Percentiles rank a stretch among this genome's conserved stretches.
These are phyloP conservation scores for Lasiosphaeris hirsuta DNA, from an alignment of 495 filamentous ascomycete genomes.

Conservation along the genomic window DNA sequence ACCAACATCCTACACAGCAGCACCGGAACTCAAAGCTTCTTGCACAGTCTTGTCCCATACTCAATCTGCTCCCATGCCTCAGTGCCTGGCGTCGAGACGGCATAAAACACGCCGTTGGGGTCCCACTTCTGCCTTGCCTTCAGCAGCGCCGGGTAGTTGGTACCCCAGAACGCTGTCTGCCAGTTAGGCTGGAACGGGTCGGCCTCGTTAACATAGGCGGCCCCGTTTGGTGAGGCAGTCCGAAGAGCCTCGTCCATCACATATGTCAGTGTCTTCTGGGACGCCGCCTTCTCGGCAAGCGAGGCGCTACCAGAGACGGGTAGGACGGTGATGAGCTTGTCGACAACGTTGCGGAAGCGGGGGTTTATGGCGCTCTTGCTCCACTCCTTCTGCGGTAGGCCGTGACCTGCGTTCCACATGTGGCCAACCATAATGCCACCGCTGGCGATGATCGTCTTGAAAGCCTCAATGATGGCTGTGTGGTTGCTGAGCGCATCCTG, in stretches of 20 bases:
- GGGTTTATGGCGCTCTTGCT: conserved; percentile 38
- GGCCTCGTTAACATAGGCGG: conserved; percentile 46
- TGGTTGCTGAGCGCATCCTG: conserved; percentile 41
- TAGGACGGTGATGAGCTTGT: conserved; percentile 48
- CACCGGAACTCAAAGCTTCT: conserved; percentile 21
- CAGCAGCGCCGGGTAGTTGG: conserved; percentile 44
- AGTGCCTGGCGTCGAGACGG: conserved; percentile 42
- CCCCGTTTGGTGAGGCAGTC: conserved; percentile 39
- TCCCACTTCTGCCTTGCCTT: conserved; percentile 56
- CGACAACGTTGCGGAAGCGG: conserved; percentile 42
- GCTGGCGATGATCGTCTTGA: conserved; percentile 33
- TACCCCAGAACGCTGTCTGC: conserved; percentile 54
- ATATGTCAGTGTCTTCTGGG: conserved; percentile 39
- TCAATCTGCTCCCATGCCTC: conserved; percentile 46
- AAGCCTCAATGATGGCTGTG: conserved; percentile 38
- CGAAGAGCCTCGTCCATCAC: conserved; percentile 45
- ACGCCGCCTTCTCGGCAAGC: conserved; percentile 34
- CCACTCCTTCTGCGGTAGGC: conserved; percentile 28
- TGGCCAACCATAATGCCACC: conserved; percentile 47
- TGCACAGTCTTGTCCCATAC: conserved; percentile 41
- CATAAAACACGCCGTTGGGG: conserved; percentile 51
- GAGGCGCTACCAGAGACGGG: conserved; percentile 31
- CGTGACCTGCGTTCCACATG: conserved; percentile 46
- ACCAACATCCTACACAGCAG: too few species aligned
- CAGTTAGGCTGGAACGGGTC: conserved; percentile 55